Evolutionary conservation across 2,329 filamentous ascomycete genomes (phyloP).

Genomic region (Microcera coccophila): DNA sequence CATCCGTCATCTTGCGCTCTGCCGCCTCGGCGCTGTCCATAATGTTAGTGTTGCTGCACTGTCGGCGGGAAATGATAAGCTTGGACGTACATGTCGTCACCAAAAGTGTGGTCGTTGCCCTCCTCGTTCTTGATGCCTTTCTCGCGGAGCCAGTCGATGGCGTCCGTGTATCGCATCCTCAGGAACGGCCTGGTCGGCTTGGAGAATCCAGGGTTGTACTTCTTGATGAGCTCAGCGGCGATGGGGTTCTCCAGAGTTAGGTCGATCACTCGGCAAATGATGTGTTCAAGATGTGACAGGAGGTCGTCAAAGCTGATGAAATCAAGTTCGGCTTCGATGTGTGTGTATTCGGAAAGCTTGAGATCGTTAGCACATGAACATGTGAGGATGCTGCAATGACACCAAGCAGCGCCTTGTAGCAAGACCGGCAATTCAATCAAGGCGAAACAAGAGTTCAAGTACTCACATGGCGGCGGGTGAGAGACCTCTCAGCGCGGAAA

Average conservation of each 20-base stretch:
- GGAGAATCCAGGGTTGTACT: constrained; percentile 87
- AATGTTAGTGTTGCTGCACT: no score
- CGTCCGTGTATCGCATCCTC: constrained; percentile 92
- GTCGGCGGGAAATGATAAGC: no score
- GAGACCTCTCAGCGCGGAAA: constrained; percentile 94
- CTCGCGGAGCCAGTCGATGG: constrained; percentile 88
- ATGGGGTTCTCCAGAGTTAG: constrained; percentile 68
- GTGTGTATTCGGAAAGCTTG: constrained; percentile 94
- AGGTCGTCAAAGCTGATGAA: constrained; percentile 92
- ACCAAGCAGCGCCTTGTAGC: no score
- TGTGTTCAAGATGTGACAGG: constrained; percentile 77
- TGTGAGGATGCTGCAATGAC: no score
- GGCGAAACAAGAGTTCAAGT: no score
- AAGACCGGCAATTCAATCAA: no score
- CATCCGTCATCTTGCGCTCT: constrained; percentile 94
- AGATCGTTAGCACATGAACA: no score
- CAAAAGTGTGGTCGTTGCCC: constrained; percentile 82
- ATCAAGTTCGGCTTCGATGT: constrained; percentile 94
- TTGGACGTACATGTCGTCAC: constrained; percentile 97
- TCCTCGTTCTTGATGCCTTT: constrained; percentile 93
- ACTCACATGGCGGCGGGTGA: constrained; percentile 92
- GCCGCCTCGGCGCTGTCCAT: constrained; percentile 94
- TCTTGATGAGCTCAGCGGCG: constrained; percentile 69
- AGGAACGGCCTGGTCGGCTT: constrained; percentile 80
- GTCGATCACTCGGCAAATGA: constrained; percentile 84